Base-by-base conservation (phyloP, 805 yeast species). In the Pichia gijzeniarum region DNA sequence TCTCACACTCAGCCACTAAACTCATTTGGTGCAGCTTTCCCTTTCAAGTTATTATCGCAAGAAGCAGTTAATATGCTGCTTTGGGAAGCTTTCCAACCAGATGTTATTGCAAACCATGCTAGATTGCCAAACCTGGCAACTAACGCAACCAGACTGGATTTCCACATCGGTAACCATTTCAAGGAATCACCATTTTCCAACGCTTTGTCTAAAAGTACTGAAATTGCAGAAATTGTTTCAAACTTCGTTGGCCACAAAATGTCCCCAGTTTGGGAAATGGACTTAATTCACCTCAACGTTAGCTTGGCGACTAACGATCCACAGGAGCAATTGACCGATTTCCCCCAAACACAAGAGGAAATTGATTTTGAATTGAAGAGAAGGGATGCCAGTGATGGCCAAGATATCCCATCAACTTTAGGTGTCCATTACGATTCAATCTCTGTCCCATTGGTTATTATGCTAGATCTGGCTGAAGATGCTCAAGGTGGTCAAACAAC, bases 41-140 rank as follows among this genome's bases (percentile, higher is more conserved):
- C 84, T 2, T 78, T 78, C 58, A 80, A 80, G 7, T 59, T 78
- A 34, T 73, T 78, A 58, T 73, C 81, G 1, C 73, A 73, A 38
- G 82, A 78, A 53, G 82, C 82, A 3, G 65, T 76, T 43, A 70
- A 70, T 35, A 71, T 78, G 53, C 70, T 78, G 74, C 68, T 73
- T 51, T 70, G 71, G 59, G 82, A 78, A 55, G 56, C 74, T 18
- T 63, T 77, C 10, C 28, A 25, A 25, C 6, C 28, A 48, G 71
- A 71, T 22, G 56, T 64, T 5, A 65, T 76, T 44, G 48, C 64
- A 45, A 62, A 66, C 31, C 68, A 65, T 54, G 76, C 73, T 16
- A 63, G 80, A 44, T 53, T 61, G 13, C 66, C 69, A 13, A 60
- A 57, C 40, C 44, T 63, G 16, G 49, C 63, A 12, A 58, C 43